These are phyloP conservation scores for Xylaria venustula DNA, from an alignment of 495 filamentous ascomycete genomes.

Conservation along the genomic window DNA sequence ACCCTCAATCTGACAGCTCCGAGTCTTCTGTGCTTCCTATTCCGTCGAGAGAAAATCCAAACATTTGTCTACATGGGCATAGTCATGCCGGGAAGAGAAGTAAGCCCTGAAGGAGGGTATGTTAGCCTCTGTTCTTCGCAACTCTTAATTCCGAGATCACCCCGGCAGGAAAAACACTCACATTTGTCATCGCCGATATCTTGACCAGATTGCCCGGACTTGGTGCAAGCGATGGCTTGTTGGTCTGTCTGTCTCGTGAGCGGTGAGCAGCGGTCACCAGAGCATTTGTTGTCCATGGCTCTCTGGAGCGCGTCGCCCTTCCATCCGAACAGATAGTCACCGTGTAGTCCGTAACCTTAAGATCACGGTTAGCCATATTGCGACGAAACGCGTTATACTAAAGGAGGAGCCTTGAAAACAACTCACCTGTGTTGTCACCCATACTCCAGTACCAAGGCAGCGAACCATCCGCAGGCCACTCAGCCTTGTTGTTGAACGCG, in stretches of 20 bases:
- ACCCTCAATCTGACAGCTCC: background rate
- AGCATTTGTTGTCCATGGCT: conserved; percentile 49
- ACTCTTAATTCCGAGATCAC: background rate
- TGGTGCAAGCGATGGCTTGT: conserved; percentile 35
- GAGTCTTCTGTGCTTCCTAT: background rate
- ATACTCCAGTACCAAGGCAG: conserved; percentile 49
- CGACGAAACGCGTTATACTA: too few species aligned
- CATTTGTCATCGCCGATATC: conserved; percentile 31
- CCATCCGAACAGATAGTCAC: conserved; percentile 55
- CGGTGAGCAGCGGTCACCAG: conserved; percentile 38
- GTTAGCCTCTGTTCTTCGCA: conserved; percentile 6
- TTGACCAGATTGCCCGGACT: conserved; percentile 34
- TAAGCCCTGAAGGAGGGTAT: conserved; percentile 18
- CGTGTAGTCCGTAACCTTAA: conserved; percentile 48
- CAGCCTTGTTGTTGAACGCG: conserved; percentile 39
- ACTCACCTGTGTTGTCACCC: conserved; percentile 39
- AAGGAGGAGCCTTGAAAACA: too few species aligned
- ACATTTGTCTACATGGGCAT: conserved; percentile 11
- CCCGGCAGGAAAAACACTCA: conserved; percentile 9
- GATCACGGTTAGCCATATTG: too few species aligned
- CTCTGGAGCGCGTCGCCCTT: conserved; percentile 47
- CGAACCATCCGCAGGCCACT: conserved; percentile 44
- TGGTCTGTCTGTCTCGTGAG: conserved; percentile 34
- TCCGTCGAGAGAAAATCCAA: background rate
- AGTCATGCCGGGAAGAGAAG: conserved; percentile 20